Percentiles rank a stretch among this genome's conserved stretches.
These are phyloP conservation scores for Globisporangium paroecandrum DNA, from an alignment of 352 stramenopile species.

Conservation along the genomic window DNA sequence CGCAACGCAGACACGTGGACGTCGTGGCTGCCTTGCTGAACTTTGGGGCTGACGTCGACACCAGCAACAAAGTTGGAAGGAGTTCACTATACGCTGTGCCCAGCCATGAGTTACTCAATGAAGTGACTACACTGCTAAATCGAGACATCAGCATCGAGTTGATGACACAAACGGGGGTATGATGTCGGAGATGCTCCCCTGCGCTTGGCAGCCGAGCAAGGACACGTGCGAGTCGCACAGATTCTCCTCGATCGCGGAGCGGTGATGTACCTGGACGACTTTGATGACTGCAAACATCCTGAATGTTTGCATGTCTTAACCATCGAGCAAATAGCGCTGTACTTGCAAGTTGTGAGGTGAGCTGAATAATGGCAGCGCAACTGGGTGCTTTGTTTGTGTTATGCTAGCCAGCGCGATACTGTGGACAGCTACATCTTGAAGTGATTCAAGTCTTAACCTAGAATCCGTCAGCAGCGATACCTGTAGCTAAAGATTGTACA, in stretches of 20 bases:
- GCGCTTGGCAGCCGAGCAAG: not conserved
- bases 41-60: not conserved
- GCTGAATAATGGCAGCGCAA: too few relatives aligned
- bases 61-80: not conserved
- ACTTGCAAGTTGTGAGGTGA: too few relatives aligned
- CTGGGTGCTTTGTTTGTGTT: too few relatives aligned
- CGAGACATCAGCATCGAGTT: not conserved
- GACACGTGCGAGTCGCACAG: not conserved
- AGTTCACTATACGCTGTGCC: not conserved
- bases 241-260: not conserved
- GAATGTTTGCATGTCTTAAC: too few relatives aligned
- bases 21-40: not conserved
- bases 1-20: not conserved
- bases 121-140: not conserved
- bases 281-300: not conserved
- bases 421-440: too few relatives aligned
- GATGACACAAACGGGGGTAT: not conserved
- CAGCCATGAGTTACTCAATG: not conserved
- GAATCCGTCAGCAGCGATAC: too few relatives aligned
- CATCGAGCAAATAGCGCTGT: too few relatives aligned
- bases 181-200: not conserved
- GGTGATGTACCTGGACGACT: not conserved
- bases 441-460: too few relatives aligned
- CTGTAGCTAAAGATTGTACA: too few relatives aligned
- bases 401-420: too few relatives aligned